A percentile compares a stretch with the other conserved stretches of the same genome.
Evolutionary conservation across 1,284 basidiomycete genomes (phyloP).

Genomic region (Apiotrichum montevideense): DNA sequence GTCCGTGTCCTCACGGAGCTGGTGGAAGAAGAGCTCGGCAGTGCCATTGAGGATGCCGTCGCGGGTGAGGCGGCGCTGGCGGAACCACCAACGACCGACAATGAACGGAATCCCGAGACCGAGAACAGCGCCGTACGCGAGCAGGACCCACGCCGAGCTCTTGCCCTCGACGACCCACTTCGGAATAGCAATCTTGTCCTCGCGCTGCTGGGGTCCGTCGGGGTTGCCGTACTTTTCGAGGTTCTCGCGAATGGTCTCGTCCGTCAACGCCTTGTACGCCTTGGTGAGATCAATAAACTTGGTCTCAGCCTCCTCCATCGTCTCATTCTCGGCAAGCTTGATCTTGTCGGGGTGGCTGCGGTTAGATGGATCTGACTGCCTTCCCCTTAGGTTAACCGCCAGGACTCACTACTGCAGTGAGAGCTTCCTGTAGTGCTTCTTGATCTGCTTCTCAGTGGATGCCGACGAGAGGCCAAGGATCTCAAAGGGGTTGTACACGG

Average conservation of each 20-base stretch:
- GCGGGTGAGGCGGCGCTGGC: slow-evolving; percentile 81
- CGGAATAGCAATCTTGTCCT: slow-evolving; percentile 93
- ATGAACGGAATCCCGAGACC: slow-evolving; percentile 78
- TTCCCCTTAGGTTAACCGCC: background rate
- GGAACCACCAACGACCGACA: slow-evolving; percentile 98
- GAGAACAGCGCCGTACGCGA: slow-evolving; percentile 77
- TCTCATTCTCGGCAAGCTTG: slow-evolving; percentile 72
- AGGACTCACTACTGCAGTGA: slow-evolving; percentile 71
- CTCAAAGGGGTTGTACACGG: slow-evolving; percentile 88
- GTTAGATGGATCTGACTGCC: background rate
- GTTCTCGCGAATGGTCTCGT: slow-evolving; percentile 88
- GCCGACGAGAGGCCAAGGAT: slow-evolving; percentile 75
- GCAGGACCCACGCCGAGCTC: slow-evolving; percentile 87
- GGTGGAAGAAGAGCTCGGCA: slow-evolving; percentile 85
- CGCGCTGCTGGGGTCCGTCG: slow-evolving; percentile 89
- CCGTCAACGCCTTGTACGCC: slow-evolving; percentile 96
- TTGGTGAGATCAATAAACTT: slow-evolving; percentile 93
- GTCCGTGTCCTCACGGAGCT: slow-evolving; percentile 70
- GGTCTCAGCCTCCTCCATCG: slow-evolving; percentile 78
- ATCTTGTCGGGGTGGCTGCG: slow-evolving; percentile 95
- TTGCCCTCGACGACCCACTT: slow-evolving; percentile 88
- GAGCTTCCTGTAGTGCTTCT: slow-evolving; percentile 92
- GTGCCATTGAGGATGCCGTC: slow-evolving; percentile 81
- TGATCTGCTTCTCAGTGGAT: slow-evolving; percentile 83
- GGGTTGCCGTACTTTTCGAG: slow-evolving; percentile 89